Evolutionary conservation across 345 rosid genomes (phyloP).

Genomic region (Camelina sativa): DNA sequence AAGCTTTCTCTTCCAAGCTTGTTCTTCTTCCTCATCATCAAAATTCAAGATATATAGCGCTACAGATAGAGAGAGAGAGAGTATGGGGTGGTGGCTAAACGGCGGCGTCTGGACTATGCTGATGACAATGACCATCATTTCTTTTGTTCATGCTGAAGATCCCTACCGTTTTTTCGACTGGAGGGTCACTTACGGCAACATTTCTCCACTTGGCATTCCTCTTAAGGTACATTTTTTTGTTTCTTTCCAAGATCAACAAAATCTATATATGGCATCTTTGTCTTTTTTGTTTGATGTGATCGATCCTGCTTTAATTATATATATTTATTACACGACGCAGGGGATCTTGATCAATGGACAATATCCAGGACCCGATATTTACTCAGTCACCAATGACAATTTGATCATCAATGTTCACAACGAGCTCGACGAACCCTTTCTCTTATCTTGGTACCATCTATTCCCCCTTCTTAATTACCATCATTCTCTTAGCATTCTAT

Average conservation of each 20-base stretch:
- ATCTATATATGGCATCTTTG: not conserved
- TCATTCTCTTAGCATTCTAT: too few relatives aligned
- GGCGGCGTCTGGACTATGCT: constrained; percentile 16
- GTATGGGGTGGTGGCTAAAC: constrained; percentile 28
- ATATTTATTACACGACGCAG: constrained; percentile 42
- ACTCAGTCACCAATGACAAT: constrained; percentile 82
- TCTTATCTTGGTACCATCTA: constrained; percentile 64
- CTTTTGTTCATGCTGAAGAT: constrained; percentile 55
- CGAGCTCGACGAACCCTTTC: constrained; percentile 81
- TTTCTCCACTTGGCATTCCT: constrained; percentile 67
- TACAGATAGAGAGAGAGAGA: not conserved
- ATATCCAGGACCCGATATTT: constrained; percentile 92
- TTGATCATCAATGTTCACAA: constrained; percentile 84
- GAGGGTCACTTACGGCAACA: constrained; percentile 74
- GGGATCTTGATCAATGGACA: constrained; percentile 92
- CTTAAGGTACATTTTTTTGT: constrained; percentile 45
- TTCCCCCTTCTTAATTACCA: constrained; percentile 8
- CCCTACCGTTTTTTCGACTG: constrained; percentile 72
- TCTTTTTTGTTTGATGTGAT: constrained; percentile 1
- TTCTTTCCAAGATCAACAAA: not conserved
- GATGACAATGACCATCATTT: constrained; percentile 16
- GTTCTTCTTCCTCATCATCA: not conserved
- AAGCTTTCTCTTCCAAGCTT: not conserved
- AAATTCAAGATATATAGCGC: not conserved
- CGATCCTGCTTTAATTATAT: not conserved